These are phyloP conservation scores for Aspergillus taichungensis DNA, from an alignment of 495 filamentous ascomycete genomes.

Conservation along the genomic window DNA sequence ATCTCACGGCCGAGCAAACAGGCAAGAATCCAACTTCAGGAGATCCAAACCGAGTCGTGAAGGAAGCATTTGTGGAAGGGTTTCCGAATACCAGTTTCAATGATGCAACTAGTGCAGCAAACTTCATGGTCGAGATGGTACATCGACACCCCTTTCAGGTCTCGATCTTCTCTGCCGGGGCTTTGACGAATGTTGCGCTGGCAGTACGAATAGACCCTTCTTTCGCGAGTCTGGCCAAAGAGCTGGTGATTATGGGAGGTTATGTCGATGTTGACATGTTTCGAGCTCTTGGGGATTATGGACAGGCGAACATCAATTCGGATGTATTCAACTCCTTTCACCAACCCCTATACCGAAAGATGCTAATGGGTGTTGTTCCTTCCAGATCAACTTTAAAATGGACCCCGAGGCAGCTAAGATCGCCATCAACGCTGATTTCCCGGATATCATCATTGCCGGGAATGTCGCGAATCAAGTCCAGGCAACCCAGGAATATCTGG, in stretches of 20 bases:
- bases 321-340: constrained; percentile 18
- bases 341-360: background rate
- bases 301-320: constrained; percentile 24
- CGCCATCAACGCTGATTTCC: constrained; percentile 31
- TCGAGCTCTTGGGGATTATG: constrained; percentile 16
- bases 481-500: constrained; percentile 18
- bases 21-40: constrained; percentile 26
- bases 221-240: constrained; percentile 32
- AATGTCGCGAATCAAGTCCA: constrained; percentile 31
- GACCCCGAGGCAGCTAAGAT: constrained; percentile 37
- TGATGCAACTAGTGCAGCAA: constrained; percentile 23
- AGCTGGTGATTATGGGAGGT: constrained; percentile 12
- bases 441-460: constrained; percentile 30
- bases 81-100: constrained; percentile 20
- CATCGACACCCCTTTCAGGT: constrained; percentile 29
- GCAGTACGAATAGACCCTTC: constrained; percentile 28
- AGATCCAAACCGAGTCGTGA: constrained; percentile 22
- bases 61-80: constrained; percentile 25
- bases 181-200: constrained; percentile 35
- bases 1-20: constrained; percentile 15
- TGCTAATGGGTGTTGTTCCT: background rate
- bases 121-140: constrained; percentile 33
- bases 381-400: constrained; percentile 31
- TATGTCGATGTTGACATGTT: constrained; percentile 34
- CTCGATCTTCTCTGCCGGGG: constrained; percentile 24